Conservation (phyloP, 208 protist genomes). For the Crithidia sp. region DNA sequence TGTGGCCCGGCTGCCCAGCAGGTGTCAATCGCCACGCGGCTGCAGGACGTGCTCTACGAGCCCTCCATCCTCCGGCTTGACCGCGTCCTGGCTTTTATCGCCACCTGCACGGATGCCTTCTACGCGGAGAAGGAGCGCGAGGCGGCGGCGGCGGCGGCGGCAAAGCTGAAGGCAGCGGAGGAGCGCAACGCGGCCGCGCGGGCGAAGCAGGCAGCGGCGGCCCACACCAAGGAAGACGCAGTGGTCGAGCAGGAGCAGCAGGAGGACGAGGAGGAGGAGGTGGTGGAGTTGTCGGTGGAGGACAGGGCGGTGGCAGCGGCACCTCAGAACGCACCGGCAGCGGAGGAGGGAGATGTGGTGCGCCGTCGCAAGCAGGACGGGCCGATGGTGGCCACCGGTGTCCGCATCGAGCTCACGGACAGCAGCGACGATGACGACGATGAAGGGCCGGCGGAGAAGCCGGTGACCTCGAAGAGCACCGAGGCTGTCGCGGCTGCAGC, state of each 20-base stretch:
- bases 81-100: constrained; percentile 78
- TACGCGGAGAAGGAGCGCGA: constrained; percentile 27
- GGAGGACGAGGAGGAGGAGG: constrained; percentile 8
- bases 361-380: constrained; percentile 78
- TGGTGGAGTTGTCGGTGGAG: constrained; percentile 24
- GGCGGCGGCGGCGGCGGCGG: constrained; percentile 11
- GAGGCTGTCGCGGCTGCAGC: neutral
- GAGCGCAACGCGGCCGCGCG: constrained; percentile 12
- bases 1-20: constrained; percentile 79
- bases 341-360: constrained; percentile 42
- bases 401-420: constrained; percentile 58
- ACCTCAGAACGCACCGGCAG: neutral
- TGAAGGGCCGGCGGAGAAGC: constrained; percentile 22
- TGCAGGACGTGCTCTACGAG: constrained; percentile 83
- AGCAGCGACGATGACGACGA: constrained; percentile 73
- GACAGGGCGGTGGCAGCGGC: constrained; percentile 11
- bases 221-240: neutral
- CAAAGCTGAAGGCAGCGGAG: constrained; percentile 2
- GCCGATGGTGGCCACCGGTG: constrained; percentile 75
- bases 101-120: constrained; percentile 74
- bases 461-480: neutral
- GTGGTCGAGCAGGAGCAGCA: neutral
- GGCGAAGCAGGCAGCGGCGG: neutral
- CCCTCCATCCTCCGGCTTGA: constrained; percentile 66
- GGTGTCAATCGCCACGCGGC: constrained; percentile 75